A percentile compares a stretch with the other conserved stretches of the same genome.
Evolutionary conservation across 495 filamentous ascomycete species (phyloP).

Genomic region (Physcia stellaris): DNA sequence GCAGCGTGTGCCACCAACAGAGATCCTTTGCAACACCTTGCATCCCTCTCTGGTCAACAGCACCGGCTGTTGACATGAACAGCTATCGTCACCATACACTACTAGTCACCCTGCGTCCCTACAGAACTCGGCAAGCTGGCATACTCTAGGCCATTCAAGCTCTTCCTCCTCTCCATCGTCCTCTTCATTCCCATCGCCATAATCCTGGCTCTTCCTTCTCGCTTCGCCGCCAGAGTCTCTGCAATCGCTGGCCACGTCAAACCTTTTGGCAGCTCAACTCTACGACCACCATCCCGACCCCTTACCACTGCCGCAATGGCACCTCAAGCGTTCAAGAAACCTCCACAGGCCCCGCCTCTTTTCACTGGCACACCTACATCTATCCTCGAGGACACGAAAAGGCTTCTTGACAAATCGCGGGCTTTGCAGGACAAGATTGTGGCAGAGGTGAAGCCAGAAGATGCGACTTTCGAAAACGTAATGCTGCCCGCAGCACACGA

Average conservation of each 20-base stretch:
- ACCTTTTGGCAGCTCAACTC: constrained; percentile 12
- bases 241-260: constrained; percentile 40
- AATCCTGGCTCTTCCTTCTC: constrained; percentile 66
- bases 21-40: no score
- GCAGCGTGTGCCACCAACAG: no score
- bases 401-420: constrained; percentile 54
- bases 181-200: constrained; percentile 45
- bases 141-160: constrained; percentile 21
- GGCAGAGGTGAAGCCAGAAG: constrained; percentile 45
- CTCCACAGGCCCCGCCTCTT: constrained; percentile 71
- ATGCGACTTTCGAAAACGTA: constrained; percentile 53
- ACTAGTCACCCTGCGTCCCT: no score
- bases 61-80: no score
- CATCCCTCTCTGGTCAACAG: no score
- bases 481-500: constrained; percentile 51
- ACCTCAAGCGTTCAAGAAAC: constrained; percentile 44
- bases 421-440: constrained; percentile 63
- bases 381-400: constrained; percentile 63
- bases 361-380: constrained; percentile 74
- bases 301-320: constrained; percentile 56
- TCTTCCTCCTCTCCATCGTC: constrained; percentile 40
- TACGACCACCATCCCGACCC: constrained; percentile 22
- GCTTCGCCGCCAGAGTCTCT: constrained; percentile 49
- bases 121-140: no score
- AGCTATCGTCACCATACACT: no score